phyloP scores from a whole-genome alignment of 768 basidiomycete species.

The Termitomyces sp. region DNA sequence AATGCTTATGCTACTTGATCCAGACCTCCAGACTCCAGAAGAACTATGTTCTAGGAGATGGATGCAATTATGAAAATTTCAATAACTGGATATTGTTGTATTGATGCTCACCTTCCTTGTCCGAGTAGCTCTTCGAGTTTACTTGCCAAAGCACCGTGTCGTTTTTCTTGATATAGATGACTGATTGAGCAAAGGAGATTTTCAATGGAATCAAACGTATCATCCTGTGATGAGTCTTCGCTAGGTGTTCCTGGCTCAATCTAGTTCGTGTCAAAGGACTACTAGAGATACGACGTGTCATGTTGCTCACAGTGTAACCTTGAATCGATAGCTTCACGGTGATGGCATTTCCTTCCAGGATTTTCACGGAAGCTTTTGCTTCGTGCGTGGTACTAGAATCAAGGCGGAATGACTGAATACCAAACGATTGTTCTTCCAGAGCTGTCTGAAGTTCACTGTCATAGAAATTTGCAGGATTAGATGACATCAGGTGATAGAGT shows the following conservation, averaged over 20 bases:
- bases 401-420: conserved; percentile 42
- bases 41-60: not conserved
- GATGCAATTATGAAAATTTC: not conserved
- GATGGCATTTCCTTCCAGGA: conserved; percentile 50
- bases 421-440: conserved; percentile 54
- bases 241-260: conserved; percentile 5
- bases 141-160: conserved; percentile 39
- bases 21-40: not conserved
- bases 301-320: conserved; percentile 49
- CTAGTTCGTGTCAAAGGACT: not conserved
- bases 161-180: conserved; percentile 41
- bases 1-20: not conserved
- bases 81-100: not conserved
- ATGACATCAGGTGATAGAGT: conserved; percentile 1
- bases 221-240: conserved; percentile 10
- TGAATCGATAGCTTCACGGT: conserved; percentile 40
- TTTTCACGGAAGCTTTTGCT: conserved; percentile 46
- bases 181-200: conserved; percentile 50
- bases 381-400: conserved; percentile 32
- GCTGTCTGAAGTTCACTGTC: conserved; percentile 47
- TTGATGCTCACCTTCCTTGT: not conserved
- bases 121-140: conserved; percentile 38
- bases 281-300: not conserved
- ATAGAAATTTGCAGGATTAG: conserved; percentile 28
- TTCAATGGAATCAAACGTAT: conserved; percentile 54